These are phyloP conservation scores for Phaffia tasmanica DNA, from an alignment of 768 basidiomycete genomes.

Conservation along the genomic window DNA sequence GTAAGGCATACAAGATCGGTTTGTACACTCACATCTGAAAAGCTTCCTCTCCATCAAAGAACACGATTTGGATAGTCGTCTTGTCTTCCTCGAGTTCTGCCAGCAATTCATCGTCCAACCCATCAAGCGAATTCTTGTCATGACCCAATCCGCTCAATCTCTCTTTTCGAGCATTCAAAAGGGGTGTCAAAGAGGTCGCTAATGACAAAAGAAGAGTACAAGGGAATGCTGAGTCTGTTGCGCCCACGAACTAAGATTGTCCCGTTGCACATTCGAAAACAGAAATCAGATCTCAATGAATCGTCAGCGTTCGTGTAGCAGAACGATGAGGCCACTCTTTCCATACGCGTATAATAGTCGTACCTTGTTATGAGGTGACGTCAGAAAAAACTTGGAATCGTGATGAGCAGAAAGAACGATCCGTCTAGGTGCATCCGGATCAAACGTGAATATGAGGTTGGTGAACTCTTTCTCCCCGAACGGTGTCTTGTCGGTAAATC, in stretches of 20 bases:
- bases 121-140: conserved; percentile 31
- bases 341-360: conserved; percentile 27
- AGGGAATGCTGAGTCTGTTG: conserved; percentile 91
- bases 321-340: not conserved
- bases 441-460: conserved; percentile 91
- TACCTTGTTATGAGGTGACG: conserved; percentile 64
- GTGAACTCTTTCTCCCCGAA: conserved; percentile 67
- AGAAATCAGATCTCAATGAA: not conserved
- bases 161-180: conserved; percentile 31
- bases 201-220: conserved; percentile 90
- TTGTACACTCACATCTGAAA: conserved; percentile 46
- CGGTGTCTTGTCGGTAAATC: conserved; percentile 68
- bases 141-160: conserved; percentile 44
- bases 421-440: conserved; percentile 67
- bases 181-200: conserved; percentile 63
- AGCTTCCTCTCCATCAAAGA: conserved; percentile 97
- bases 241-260: conserved; percentile 69
- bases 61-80: conserved; percentile 80
- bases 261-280: not conserved
- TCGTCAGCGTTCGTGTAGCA: not conserved
- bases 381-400: conserved; percentile 77
- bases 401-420: conserved; percentile 85
- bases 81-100: conserved; percentile 54
- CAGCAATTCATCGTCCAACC: conserved; percentile 39
- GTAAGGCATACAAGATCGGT: too few relatives aligned